A percentile compares a stretch with the other conserved stretches of the same genome.
Evolutionary conservation across 306 rosid genomes (phyloP).

Genomic region (Ammopiptanthus mongolicus): DNA sequence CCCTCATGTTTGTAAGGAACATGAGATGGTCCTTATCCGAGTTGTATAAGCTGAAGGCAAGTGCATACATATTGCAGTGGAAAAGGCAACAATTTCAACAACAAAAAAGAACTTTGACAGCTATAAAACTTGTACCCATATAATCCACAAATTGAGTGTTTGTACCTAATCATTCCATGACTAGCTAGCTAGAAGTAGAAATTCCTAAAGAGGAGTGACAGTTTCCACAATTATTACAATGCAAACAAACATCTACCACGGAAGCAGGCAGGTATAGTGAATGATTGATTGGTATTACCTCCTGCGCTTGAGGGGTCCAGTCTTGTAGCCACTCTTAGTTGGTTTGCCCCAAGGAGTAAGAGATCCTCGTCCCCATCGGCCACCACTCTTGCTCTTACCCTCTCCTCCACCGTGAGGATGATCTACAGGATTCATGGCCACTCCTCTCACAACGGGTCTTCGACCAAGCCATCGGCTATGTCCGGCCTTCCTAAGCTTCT

Average conservation of each 20-base stretch:
- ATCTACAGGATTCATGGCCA: conserved; percentile 86
- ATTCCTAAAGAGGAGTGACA: neutral
- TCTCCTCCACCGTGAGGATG: conserved; percentile 96
- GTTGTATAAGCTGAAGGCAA: neutral
- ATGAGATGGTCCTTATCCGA: neutral
- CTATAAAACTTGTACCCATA: neutral
- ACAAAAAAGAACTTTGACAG: neutral
- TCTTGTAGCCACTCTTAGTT: conserved; percentile 71
- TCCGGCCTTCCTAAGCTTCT: conserved; percentile 76
- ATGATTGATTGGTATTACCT: conserved; percentile 30
- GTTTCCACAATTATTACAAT: conserved; percentile 17
- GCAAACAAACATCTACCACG: neutral
- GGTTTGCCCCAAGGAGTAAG: conserved; percentile 89
- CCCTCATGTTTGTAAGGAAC: neutral
- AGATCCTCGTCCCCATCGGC: conserved; percentile 45
- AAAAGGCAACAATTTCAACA: neutral
- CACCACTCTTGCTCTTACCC: conserved; percentile 80
- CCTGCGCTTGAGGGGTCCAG: conserved; percentile 64
- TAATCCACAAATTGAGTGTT: conserved; percentile 18
- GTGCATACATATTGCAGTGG: neutral
- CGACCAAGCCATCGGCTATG: conserved; percentile 76
- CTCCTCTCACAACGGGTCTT: conserved; percentile 76
- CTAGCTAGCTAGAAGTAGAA: neutral
- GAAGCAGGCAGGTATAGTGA: neutral
- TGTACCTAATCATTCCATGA: neutral